Percentiles rank a stretch among this genome's conserved stretches.
These are phyloP conservation scores for Trichoderma oligosporum DNA, from an alignment of 2,329 filamentous ascomycete species.

Conservation along the genomic window DNA sequence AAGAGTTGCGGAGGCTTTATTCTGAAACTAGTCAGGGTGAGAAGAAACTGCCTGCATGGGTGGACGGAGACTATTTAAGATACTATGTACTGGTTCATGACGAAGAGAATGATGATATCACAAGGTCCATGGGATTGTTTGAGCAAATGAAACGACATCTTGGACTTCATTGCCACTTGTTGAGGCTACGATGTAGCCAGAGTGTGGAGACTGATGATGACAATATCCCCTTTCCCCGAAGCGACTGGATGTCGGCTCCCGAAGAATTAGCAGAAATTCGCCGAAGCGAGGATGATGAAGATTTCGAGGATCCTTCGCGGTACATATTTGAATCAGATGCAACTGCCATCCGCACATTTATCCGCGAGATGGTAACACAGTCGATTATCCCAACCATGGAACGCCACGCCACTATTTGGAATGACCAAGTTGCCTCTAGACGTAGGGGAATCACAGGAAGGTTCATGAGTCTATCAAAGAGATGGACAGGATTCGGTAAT, in stretches of 20 bases:
- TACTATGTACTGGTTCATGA: slow-evolving; percentile 98
- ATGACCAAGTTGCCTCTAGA: slow-evolving; percentile 91
- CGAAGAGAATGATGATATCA: slow-evolving; percentile 90
- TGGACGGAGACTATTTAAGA: slow-evolving; percentile 84
- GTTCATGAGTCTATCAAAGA: slow-evolving; percentile 91
- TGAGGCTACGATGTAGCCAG: slow-evolving; percentile 78
- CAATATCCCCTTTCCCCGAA: slow-evolving; percentile 73
- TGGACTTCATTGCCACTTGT: slow-evolving; percentile 87
- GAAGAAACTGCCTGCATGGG: slow-evolving; percentile 73
- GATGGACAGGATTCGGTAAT: slow-evolving; percentile 78
- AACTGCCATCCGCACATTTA: slow-evolving; percentile 80
- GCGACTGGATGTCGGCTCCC: slow-evolving; percentile 82
- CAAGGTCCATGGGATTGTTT: slow-evolving; percentile 82
- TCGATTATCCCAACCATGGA: slow-evolving; percentile 97
- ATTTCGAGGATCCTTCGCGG: slow-evolving; percentile 66
- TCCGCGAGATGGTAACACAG: slow-evolving; percentile 92
- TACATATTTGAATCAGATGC: slow-evolving; percentile 92
- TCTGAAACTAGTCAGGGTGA: slow-evolving; percentile 76
- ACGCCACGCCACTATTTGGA: slow-evolving; percentile 85
- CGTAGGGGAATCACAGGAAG: slow-evolving; percentile 83
- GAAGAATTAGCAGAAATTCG: slow-evolving; percentile 78
- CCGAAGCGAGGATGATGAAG: slow-evolving; percentile 61
- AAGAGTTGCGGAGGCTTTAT: slow-evolving; percentile 81
- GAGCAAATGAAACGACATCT: slow-evolving; percentile 99
- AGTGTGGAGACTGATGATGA: slow-evolving; percentile 90